Percentiles rank a stretch among this genome's conserved stretches.
phyloP scores from a whole-genome alignment of 2,329 filamentous ascomycete genomes.

The Venturia oleaginea region DNA sequence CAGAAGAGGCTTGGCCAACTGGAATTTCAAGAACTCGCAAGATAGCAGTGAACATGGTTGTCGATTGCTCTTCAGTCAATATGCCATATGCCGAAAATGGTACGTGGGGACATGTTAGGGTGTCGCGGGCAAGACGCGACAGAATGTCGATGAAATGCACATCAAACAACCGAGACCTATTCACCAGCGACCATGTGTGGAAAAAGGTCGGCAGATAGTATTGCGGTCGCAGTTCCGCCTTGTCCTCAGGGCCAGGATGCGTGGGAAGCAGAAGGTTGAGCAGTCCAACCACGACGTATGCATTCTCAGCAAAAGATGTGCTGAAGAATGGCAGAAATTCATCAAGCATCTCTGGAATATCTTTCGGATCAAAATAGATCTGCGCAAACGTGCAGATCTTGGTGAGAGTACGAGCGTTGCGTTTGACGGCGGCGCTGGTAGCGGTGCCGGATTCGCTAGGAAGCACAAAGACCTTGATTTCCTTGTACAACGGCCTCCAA shows the following conservation, averaged over 20 bases:
- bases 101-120: slow-evolving; percentile 63
- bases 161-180: slow-evolving; percentile 79
- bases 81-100: slow-evolving; percentile 81
- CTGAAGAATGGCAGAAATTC: slow-evolving; percentile 61
- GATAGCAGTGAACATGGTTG: slow-evolving; percentile 85
- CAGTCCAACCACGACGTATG: slow-evolving; percentile 83
- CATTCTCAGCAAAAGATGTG: slow-evolving; percentile 82
- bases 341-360: slow-evolving; percentile 61
- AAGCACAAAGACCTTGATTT: slow-evolving; percentile 82
- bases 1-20: slow-evolving; percentile 88
- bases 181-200: slow-evolving; percentile 90
- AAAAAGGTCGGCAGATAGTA: slow-evolving; percentile 90
- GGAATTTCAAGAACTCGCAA: slow-evolving; percentile 88
- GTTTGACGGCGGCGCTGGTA: slow-evolving; percentile 48
- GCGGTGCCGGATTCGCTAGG: slow-evolving; percentile 67
- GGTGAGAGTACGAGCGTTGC: slow-evolving; percentile 63
- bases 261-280: slow-evolving; percentile 86
- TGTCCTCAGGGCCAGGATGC: slow-evolving; percentile 60
- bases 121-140: slow-evolving; percentile 79
- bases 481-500: slow-evolving; percentile 87
- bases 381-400: slow-evolving; percentile 88
- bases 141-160: slow-evolving; percentile 81
- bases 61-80: slow-evolving; percentile 84
- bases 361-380: slow-evolving; percentile 82
- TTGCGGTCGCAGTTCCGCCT: slow-evolving; percentile 71